Percentiles rank a stretch among this genome's conserved stretches.
Conservation (phyloP, 2,329 filamentous ascomycete genomes). For the Xylariaceae sp. region DNA sequence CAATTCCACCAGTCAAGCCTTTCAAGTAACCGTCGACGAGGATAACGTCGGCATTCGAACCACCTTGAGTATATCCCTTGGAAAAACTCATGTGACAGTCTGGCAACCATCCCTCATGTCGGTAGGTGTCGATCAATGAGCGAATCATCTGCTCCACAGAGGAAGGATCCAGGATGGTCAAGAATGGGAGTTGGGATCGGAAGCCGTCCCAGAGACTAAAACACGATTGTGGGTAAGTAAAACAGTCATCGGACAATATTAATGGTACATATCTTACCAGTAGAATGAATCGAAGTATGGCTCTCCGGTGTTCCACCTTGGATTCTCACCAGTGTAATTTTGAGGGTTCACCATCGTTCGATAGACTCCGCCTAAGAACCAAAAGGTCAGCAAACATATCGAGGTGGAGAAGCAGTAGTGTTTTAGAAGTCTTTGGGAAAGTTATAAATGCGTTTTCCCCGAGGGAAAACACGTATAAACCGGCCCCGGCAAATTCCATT, state of each 20-base stretch:
- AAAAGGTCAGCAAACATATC: too few relatives aligned
- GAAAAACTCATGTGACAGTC: constrained; percentile 75
- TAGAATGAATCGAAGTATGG: constrained; percentile 76
- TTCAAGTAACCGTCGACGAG: constrained; percentile 66
- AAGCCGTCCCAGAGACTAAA: constrained; percentile 65
- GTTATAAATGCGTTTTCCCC: too few relatives aligned
- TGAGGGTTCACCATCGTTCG: constrained; percentile 69
- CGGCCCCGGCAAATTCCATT: too few relatives aligned
- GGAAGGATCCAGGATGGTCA: constrained; percentile 63
- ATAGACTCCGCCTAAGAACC: too few relatives aligned
- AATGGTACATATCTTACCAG: constrained; percentile 43
- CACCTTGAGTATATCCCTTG: constrained; percentile 71
- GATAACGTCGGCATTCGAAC: constrained; percentile 69
- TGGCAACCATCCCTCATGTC: constrained; percentile 65
- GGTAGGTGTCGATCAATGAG: constrained; percentile 68
- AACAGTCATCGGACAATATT: neutral
- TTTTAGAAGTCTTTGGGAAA: too few relatives aligned
- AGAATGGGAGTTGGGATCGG: constrained; percentile 63
- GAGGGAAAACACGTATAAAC: too few relatives aligned
- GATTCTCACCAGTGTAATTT: constrained; percentile 71
- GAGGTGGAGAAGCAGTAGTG: too few relatives aligned
- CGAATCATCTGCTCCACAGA: constrained; percentile 64
- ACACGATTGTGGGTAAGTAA: constrained; percentile 5
- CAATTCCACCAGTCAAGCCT: constrained; percentile 56
- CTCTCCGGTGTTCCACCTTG: constrained; percentile 60